Base-by-base conservation (phyloP, 2,329 filamentous ascomycete genomes). In the Phyllosticta citriasiana region DNA sequence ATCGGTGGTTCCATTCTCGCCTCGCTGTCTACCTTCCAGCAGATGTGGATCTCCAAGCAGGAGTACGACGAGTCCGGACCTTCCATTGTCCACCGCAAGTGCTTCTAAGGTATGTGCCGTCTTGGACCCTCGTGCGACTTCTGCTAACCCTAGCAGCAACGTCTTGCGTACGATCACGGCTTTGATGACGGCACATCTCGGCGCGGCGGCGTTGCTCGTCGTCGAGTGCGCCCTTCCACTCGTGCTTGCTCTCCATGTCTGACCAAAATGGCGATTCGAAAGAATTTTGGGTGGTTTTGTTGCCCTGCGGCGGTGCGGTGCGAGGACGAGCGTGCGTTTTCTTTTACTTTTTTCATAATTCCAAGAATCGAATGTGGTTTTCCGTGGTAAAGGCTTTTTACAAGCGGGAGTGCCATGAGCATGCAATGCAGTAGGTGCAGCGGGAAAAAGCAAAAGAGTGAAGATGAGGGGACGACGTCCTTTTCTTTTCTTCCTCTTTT, bases 41-140 rank as follows among this genome's bases (percentile, higher is more conserved):
- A 99, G 84, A 99, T 99, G 94, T 99, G 94, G 94, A 97, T 99
- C 88, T 99, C 94, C 74, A 99, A 99, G 91, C 94, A 99, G 84
- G 93, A 97, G 86, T 97, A 97, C 88, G 94, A 99, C 84, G 94
- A 97, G 91, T 94, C 88, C 80, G 93, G 93, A 82, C 94, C 93
- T 74, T 97, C 92, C 76, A 97, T 97, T 77, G 93, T 97, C 75
- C 93, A 97, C 89, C 90, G 92, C 88, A 97, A 97, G 91, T 97
- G 93, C 90, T 97, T 97, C 89, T 97, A 96, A 96, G 88, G 86
- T 87, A 75, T 72, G 76, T 60, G 33, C 22, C 50, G 33, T 27
- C 58, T 52, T 53, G 8, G 2, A 22, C 59, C 27, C 53, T 50
- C 3, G 24, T 14, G 35, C 55, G 25, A 53, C 52, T 59, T 57